phyloP scores from a whole-genome alignment of 2,329 filamentous ascomycete genomes.

The Verticillium albo-atrum region DNA sequence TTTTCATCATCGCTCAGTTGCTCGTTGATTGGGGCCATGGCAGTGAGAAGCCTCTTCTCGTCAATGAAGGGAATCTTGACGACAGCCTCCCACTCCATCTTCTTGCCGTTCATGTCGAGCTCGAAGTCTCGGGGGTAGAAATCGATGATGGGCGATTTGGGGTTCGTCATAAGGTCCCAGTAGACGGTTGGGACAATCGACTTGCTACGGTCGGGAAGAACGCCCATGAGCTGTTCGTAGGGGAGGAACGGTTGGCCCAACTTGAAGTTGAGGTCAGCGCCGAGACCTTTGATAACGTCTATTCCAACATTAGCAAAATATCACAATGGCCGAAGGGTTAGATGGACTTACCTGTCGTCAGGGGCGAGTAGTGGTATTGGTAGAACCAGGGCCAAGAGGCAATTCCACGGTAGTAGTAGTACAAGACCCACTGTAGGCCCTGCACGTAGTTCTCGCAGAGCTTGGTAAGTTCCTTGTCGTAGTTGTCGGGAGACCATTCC shows the following conservation, averaged over 20 bases:
- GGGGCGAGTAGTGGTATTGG: constrained; percentile 90
- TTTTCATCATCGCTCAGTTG: constrained; percentile 75
- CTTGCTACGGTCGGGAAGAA: constrained; percentile 95
- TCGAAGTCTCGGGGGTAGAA: constrained; percentile 98
- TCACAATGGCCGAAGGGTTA: constrained; percentile 14
- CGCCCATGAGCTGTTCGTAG: constrained; percentile 97
- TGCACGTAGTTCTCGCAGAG: constrained; percentile 96
- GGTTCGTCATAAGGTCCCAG: constrained; percentile 87
- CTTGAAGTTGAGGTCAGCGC: constrained; percentile 84
- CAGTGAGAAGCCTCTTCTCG: constrained; percentile 75
- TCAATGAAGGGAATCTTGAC: constrained; percentile 99
- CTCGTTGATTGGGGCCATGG: constrained; percentile 81
- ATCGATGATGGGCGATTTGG: constrained; percentile 89
- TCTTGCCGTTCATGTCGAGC: constrained; percentile 99
- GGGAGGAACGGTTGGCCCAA: constrained; percentile 93
- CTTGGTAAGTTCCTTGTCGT: constrained; percentile 68
- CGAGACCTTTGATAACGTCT: constrained; percentile 86
- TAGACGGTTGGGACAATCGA: constrained; percentile 87
- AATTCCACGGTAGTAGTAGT: constrained; percentile 96
- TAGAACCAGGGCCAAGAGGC: constrained; percentile 99
- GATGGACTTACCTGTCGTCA: constrained; percentile 69
- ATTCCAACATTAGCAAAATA: constrained; percentile 39
- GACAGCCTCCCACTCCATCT: constrained; percentile 99
- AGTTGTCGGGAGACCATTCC: constrained; percentile 77
- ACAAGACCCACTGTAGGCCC: constrained; percentile 95